Conservation (phyloP, 2,329 filamentous ascomycete genomes). For the Aspergillus pseudoviridinutans region DNA sequence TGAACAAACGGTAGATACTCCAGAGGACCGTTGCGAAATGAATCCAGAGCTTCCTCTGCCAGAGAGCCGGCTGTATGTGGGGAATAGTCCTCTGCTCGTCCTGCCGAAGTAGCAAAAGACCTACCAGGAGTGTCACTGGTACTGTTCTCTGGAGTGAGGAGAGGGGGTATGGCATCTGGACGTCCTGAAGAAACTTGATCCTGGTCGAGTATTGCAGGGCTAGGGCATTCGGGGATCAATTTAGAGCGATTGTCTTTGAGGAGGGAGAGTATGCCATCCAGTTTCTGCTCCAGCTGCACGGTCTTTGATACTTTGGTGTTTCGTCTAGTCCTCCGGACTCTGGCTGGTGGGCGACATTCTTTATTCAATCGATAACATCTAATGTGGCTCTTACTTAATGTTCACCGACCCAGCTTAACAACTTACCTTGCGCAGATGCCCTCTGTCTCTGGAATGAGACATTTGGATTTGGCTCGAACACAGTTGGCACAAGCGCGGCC, state of each 20-base stretch:
- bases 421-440: conserved; percentile 14
- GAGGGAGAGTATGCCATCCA: conserved; percentile 14
- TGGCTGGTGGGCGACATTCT: conserved; percentile 32
- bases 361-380: conserved; percentile 40
- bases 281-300: conserved; percentile 13
- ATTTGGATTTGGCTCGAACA: conserved; percentile 43
- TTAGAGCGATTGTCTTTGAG: conserved; percentile 11
- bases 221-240: background rate
- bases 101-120: background rate
- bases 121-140: background rate
- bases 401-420: background rate
- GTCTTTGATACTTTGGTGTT: conserved; percentile 4
- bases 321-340: conserved; percentile 21
- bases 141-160: background rate
- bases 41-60: conserved; percentile 2
- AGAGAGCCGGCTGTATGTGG: background rate
- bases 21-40: conserved; percentile 3
- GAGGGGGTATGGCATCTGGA: background rate
- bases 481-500: conserved; percentile 42
- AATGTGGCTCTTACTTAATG: background rate
- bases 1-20: conserved; percentile 6
- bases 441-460: conserved; percentile 29
- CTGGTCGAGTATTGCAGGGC: background rate
- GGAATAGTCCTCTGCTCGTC: no score
- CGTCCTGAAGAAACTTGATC: background rate